These are phyloP conservation scores for Thraustotheca clavata DNA, from an alignment of 352 stramenopile genomes.

Conservation along the genomic window DNA sequence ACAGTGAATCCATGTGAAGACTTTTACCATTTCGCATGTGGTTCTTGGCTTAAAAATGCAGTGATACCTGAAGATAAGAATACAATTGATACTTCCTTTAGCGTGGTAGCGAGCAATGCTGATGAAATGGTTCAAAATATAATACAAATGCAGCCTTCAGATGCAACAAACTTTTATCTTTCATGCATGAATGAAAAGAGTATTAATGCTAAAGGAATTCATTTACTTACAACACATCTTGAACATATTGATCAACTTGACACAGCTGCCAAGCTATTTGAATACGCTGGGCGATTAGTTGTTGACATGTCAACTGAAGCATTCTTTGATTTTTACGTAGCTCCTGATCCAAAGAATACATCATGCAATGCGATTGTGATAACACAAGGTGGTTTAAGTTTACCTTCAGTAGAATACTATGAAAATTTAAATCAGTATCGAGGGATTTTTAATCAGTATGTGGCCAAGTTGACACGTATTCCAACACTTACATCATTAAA, in stretches of 20 bases:
- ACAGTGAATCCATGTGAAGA: constrained; percentile 56
- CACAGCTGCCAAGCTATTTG: constrained; percentile 34
- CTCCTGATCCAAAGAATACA: constrained; percentile 38
- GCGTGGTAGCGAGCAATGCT: constrained; percentile 39
- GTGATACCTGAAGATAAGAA: constrained; percentile 36
- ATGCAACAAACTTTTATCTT: constrained; percentile 47
- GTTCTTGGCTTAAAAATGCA: constrained; percentile 47
- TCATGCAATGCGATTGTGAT: constrained; percentile 37
- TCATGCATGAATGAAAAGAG: constrained; percentile 42
- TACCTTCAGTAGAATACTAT: constrained; percentile 59
- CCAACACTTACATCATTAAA: background rate
- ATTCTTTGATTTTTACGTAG: constrained; percentile 44
- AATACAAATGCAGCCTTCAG: constrained; percentile 37
- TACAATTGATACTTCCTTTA: constrained; percentile 47
- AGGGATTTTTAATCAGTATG: constrained; percentile 41
- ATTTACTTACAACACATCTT: constrained; percentile 32
- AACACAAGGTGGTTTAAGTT: constrained; percentile 42
- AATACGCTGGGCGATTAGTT: constrained; percentile 35
- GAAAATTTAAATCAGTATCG: constrained; percentile 48
- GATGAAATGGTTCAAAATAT: constrained; percentile 46
- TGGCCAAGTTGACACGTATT: constrained; percentile 19
- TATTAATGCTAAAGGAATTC: constrained; percentile 34
- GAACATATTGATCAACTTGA: constrained; percentile 32
- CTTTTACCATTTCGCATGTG: constrained; percentile 73
- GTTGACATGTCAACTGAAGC: constrained; percentile 32